Evolutionary conservation across 1,284 basidiomycete genomes (phyloP).

Genomic region (Sporisorium graminicola): DNA sequence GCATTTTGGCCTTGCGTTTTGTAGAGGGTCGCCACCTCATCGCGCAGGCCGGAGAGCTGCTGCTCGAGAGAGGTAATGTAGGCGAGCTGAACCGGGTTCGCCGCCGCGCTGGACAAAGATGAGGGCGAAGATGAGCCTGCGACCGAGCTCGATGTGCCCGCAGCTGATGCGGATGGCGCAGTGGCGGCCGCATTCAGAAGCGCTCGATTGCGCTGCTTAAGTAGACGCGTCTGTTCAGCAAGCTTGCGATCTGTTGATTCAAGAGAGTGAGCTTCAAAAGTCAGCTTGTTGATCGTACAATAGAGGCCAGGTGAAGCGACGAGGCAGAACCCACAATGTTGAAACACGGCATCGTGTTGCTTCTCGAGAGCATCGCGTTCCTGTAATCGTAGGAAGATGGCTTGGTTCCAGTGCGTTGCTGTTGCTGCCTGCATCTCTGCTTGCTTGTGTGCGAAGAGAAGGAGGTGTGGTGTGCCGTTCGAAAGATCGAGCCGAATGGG

Average conservation of each 20-base stretch:
- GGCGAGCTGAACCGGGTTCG: constrained; percentile 83
- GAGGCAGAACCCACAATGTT: constrained; percentile 45
- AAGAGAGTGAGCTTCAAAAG: no score
- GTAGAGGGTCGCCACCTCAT: constrained; percentile 92
- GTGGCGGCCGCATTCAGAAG: constrained; percentile 45
- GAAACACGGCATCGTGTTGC: constrained; percentile 49
- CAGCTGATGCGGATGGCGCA: constrained; percentile 21
- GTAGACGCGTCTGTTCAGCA: constrained; percentile 40
- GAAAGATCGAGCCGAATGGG: constrained; percentile 1
- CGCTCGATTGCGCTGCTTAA: constrained; percentile 53
- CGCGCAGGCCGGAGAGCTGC: constrained; percentile 88
- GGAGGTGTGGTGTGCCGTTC: background rate
- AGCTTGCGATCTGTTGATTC: constrained; percentile 43
- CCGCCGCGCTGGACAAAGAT: constrained; percentile 3
- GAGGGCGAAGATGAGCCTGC: constrained; percentile 13
- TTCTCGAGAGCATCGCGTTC: constrained; percentile 59
- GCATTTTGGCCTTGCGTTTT: constrained; percentile 96
- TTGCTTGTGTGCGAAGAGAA: no score
- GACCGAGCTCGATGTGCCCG: constrained; percentile 1
- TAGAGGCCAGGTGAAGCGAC: background rate
- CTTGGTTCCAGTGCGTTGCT: constrained; percentile 53
- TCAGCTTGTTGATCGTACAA: constrained; percentile 6
- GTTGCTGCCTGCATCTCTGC: constrained; percentile 22
- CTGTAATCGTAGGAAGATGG: constrained; percentile 52
- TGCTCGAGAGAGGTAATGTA: constrained; percentile 91